Base-by-base conservation (phyloP, 1,284 basidiomycete genomes). In the Termitomyces sp. region DNA sequence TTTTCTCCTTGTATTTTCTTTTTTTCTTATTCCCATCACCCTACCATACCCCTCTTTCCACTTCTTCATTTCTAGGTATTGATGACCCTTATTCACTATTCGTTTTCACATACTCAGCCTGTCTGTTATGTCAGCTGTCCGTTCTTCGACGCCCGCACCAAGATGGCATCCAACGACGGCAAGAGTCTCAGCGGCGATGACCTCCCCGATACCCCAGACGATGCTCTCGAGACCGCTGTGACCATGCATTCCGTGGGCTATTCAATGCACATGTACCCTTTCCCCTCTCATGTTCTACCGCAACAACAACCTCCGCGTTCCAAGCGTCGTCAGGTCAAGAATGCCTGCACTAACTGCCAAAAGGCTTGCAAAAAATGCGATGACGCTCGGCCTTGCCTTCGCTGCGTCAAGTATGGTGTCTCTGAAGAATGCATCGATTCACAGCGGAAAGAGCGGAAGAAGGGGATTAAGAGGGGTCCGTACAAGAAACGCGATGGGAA, bases 401-500 rank as follows among this genome's bases (percentile, higher is more conserved):
- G 90, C 61, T 93, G 90, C 64, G 84, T 91, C 69, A 90, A 88
- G 73, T 93, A 93, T 64, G 89, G 89, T 65, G 79, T 88, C 60
- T 77, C 81, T 45, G 88, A 90, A 67, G 85, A 86, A 62, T 93
- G 90, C 67, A 73, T 88, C 63, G 86, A 92, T 73, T 89, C 87
- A 46, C 81, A 86, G 71, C 80, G 90, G 63, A 93, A 92, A 75
- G 89, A 92, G 70, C 77, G 91, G 64, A 87, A 86, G 72, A 91
- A 90, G 67, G 90, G 91, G 61, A 80, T 91, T 65, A 93, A 92
- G 77, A 75, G 91, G 63, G 91, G 90, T 46, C 91, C 91, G 70
- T 93, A 93, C 86, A 93, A 91, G 87, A 91, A 92, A 82, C 86
- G 88, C 80, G 86, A 90, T 84, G 83, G 80, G 79, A 88, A 84